Evolutionary conservation across 1,284 basidiomycete genomes (phyloP).

Genomic region (Cryptococcus sp.): DNA sequence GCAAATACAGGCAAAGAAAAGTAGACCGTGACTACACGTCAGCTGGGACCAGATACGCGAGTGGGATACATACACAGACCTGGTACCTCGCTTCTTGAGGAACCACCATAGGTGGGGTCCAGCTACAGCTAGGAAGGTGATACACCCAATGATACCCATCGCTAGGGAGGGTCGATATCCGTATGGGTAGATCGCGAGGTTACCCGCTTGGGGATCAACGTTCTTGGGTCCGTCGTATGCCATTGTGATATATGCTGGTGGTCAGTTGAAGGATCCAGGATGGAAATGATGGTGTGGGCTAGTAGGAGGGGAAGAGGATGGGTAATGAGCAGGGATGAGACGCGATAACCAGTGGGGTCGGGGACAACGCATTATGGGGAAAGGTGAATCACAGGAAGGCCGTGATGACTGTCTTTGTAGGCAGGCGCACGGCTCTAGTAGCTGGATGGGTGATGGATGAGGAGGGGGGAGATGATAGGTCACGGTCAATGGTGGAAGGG

Average conservation of each 20-base stretch:
- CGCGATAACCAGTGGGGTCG: too few relatives aligned
- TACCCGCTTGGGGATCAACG: conserved; percentile 10
- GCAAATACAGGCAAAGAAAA: conserved; percentile 21
- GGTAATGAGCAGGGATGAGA: background rate
- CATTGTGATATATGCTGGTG: conserved; percentile 9
- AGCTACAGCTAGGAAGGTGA: conserved; percentile 17
- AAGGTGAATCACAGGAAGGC: too few relatives aligned
- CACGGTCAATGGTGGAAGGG: too few relatives aligned
- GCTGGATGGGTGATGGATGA: too few relatives aligned
- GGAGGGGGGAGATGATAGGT: too few relatives aligned
- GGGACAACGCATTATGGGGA: too few relatives aligned
- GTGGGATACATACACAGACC: conserved; percentile 19
- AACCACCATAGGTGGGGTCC: conserved; percentile 23
- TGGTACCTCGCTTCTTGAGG: conserved; percentile 22
- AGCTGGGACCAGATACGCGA: background rate
- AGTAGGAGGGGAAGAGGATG: background rate
- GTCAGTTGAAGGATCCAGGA: background rate
- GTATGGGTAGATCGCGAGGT: conserved; percentile 21
- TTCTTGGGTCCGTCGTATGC: conserved; percentile 23
- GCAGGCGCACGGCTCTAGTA: too few relatives aligned
- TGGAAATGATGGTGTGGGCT: background rate
- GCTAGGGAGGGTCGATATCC: conserved; percentile 30
- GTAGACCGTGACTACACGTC: conserved; percentile 14
- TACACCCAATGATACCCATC: conserved; percentile 26
- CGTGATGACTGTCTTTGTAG: too few relatives aligned